Evolutionary conservation across 495 filamentous ascomycete species (phyloP).

Genomic region (Aspergillus ostianus): DNA sequence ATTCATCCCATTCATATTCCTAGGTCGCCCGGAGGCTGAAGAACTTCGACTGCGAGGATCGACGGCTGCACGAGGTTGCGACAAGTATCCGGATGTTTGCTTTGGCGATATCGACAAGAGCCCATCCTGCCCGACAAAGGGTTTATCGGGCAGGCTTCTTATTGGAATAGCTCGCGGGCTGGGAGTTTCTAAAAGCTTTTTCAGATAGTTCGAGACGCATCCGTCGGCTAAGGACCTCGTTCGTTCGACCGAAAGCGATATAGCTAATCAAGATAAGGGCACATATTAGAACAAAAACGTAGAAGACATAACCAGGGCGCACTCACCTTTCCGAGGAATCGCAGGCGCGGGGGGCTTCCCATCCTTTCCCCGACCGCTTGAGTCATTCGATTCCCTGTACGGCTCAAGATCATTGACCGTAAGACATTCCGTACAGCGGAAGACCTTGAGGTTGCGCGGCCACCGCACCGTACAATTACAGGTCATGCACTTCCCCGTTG

Average conservation of each 20-base stretch:
- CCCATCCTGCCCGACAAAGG: slow-evolving; percentile 13
- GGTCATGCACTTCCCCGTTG: slow-evolving; percentile 76
- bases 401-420: slow-evolving; percentile 82
- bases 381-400: slow-evolving; percentile 24
- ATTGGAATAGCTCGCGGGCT: slow-evolving; percentile 13
- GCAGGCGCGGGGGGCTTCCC: slow-evolving; percentile 13
- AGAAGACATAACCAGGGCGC: slow-evolving; percentile 2
- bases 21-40: slow-evolving; percentile 28
- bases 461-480: slow-evolving; percentile 80
- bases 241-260: slow-evolving; percentile 44
- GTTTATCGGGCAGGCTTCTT: slow-evolving; percentile 17
- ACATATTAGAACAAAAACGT: slow-evolving; percentile 7
- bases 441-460: slow-evolving; percentile 72
- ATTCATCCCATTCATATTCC: slow-evolving; percentile 16
- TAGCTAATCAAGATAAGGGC: slow-evolving; percentile 23
- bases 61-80: slow-evolving; percentile 17
- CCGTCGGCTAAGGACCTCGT: slow-evolving; percentile 52
- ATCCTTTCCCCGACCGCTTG: slow-evolving; percentile 15
- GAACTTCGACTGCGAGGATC: slow-evolving; percentile 31
- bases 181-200: slow-evolving; percentile 28
- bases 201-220: slow-evolving; percentile 54
- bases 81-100: slow-evolving; percentile 19
- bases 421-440: slow-evolving; percentile 81
- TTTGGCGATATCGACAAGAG: slow-evolving; percentile 8
- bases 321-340: slow-evolving; percentile 27